phyloP scores from a whole-genome alignment of 1,284 basidiomycete genomes.

The Tilletiopsis washingtonensis region DNA sequence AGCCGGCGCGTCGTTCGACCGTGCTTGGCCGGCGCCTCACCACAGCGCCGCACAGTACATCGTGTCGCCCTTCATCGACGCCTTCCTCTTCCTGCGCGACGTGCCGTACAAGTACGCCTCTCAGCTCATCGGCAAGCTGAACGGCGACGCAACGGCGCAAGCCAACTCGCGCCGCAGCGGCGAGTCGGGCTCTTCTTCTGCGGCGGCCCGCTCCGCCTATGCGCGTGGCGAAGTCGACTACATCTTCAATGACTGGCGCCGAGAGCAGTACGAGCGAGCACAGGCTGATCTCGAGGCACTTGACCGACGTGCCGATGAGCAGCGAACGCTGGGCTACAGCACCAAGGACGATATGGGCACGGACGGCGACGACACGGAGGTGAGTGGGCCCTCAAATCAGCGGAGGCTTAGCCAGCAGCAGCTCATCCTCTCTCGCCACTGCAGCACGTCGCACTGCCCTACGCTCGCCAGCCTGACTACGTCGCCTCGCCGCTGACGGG shows the following conservation, averaged over 20 bases:
- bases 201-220: conserved; percentile 10
- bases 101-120: conserved; percentile 34
- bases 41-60: conserved; percentile 16
- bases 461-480: conserved; percentile 40
- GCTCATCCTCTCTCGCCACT: neutral
- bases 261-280: conserved; percentile 2
- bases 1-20: neutral
- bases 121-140: conserved; percentile 21
- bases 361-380: conserved; percentile 35
- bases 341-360: conserved; percentile 36
- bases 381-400: neutral
- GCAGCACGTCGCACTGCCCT: conserved; percentile 16
- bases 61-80: conserved; percentile 38
- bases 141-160: conserved; percentile 19
- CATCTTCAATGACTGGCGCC: conserved; percentile 9
- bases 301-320: conserved; percentile 22
- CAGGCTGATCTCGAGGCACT: conserved; percentile 14
- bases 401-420: neutral
- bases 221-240: conserved; percentile 7
- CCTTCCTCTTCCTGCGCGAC: conserved; percentile 35
- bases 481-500: conserved; percentile 24
- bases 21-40: neutral
- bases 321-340: conserved; percentile 39
- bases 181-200: conserved; percentile 13
- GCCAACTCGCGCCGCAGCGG: conserved; percentile 13